phyloP scores from a whole-genome alignment of 495 filamentous ascomycete species.

The Penicillium parvum region DNA sequence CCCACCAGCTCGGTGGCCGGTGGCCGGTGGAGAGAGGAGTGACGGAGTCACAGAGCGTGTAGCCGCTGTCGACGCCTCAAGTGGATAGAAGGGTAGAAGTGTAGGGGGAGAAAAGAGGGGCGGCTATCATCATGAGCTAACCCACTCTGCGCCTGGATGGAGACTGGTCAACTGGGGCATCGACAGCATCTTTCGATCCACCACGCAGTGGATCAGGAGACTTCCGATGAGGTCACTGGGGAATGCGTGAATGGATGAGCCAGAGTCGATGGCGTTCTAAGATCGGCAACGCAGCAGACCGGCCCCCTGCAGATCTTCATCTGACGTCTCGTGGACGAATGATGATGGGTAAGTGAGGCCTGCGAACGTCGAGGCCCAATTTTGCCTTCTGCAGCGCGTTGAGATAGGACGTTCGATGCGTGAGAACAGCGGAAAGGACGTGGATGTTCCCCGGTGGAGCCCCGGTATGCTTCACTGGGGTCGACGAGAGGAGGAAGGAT shows the following conservation, averaged over 20 bases:
- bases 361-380: conserved; percentile 11
- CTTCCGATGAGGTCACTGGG: conserved; percentile 35
- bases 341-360: conserved; percentile 3
- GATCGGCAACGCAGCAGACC: conserved; percentile 19
- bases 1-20: neutral
- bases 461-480: neutral
- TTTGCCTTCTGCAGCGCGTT: neutral
- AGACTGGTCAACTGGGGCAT: conserved; percentile 12
- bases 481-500: no score
- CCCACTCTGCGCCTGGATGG: conserved; percentile 19
- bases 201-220: conserved; percentile 13
- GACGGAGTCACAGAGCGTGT: neutral
- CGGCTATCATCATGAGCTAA: conserved; percentile 23
- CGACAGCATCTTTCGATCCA: conserved; percentile 18
- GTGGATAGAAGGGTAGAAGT: no score
- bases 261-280: conserved; percentile 4
- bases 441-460: conserved; percentile 10
- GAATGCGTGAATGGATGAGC: conserved; percentile 19
- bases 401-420: conserved; percentile 5
- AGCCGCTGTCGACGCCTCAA: neutral
- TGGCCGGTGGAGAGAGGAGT: neutral
- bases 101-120: no score
- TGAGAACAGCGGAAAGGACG: conserved; percentile 11
- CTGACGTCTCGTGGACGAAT: conserved; percentile 23
- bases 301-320: conserved; percentile 25